These are phyloP conservation scores for Caryopteris hybrid DNA, from an alignment of 305 asterid genomes.

Conservation along the genomic window DNA sequence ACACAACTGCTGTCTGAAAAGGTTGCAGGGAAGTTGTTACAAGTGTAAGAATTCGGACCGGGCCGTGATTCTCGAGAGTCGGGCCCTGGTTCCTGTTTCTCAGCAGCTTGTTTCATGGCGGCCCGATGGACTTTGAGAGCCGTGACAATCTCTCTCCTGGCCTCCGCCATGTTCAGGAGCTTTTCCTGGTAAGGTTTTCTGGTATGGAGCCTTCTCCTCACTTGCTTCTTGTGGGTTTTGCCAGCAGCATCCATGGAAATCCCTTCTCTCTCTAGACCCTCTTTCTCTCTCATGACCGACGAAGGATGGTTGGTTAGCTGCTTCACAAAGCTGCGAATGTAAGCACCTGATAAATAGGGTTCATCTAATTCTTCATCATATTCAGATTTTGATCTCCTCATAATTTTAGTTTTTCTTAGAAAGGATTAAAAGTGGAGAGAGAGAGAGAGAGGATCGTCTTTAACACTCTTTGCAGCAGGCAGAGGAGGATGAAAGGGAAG, in stretches of 20 bases:
- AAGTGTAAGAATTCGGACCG: slow-evolving; percentile 15
- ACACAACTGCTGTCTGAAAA: slow-evolving; percentile 26
- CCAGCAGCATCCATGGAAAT: neutral
- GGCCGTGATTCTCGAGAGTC: neutral
- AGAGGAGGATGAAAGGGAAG: slow-evolving; percentile 34
- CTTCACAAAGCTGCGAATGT: slow-evolving; percentile 78
- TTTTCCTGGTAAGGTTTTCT: slow-evolving; percentile 81
- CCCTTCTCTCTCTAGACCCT: slow-evolving; percentile 28
- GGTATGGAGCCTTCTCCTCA: slow-evolving; percentile 72
- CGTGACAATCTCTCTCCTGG: slow-evolving; percentile 77
- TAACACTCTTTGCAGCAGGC: slow-evolving; percentile 36
- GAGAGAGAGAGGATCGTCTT: slow-evolving; percentile 17
- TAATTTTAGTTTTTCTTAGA: slow-evolving; percentile 6
- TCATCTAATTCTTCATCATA: slow-evolving; percentile 28
- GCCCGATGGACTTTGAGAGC: slow-evolving; percentile 91
- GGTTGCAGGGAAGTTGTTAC: slow-evolving; percentile 11
- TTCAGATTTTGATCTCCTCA: slow-evolving; percentile 59
- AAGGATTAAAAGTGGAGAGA: slow-evolving; percentile 23
- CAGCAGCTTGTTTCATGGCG: slow-evolving; percentile 48
- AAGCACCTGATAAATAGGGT: slow-evolving; percentile 79
- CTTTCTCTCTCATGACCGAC: slow-evolving; percentile 42
- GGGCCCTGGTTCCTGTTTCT: too few relatives aligned
- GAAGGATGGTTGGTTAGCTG: slow-evolving; percentile 40
- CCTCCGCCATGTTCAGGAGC: slow-evolving; percentile 94
- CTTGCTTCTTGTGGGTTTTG: slow-evolving; percentile 46